Base-by-base conservation (phyloP, 805 yeast genomes). In the Debaryomyces prosopidis region DNA sequence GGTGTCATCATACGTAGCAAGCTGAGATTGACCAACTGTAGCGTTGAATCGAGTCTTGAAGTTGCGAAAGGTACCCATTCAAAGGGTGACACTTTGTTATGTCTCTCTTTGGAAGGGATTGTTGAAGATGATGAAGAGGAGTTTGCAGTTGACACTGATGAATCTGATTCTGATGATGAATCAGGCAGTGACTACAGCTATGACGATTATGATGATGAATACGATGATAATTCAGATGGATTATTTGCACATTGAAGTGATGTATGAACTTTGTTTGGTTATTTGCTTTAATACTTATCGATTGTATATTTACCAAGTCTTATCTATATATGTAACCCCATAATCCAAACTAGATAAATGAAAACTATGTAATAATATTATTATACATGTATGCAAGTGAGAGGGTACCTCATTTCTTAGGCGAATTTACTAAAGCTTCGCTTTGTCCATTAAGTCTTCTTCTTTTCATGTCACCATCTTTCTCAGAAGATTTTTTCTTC, bases 1-100 rank as follows among this genome's bases (percentile, higher is more conserved):
- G 69, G 71, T 39, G 91, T 85, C 1, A 68, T 66, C n/a, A 75
- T 94, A 23, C 84, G 81, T 27, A 59, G 75, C 44, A 88, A 85
- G 63, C 73, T 81, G 36, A 82, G 77, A 59, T 76, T 94, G 50
- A 80, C 83, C 11, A 85, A 85, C 54, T 92, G 97, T 73, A 84
- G 87, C 50, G 85, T 94, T 19, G 98, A 91, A 64, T 88, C 95
- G 8, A 73, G 82, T 1, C 89, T 84, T 60, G 73, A 72, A 15
- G 91, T 94, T 17, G 73, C 79, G 2, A 70, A 79, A 54, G 82
- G 84, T 42, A 70, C 75, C 9, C 68, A 60, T 36, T 53, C 77
- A 20, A 83, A 83, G 65, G 85, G 85, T 49, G 88, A 83, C 54
- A 80, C 82, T 0, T 66, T 83, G 45, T 60, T 71, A 42, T 63